A percentile compares a stretch with the other conserved stretches of the same genome.
Evolutionary conservation across 768 basidiomycete genomes (phyloP).

Genomic region (Lentinula guzmanii): DNA sequence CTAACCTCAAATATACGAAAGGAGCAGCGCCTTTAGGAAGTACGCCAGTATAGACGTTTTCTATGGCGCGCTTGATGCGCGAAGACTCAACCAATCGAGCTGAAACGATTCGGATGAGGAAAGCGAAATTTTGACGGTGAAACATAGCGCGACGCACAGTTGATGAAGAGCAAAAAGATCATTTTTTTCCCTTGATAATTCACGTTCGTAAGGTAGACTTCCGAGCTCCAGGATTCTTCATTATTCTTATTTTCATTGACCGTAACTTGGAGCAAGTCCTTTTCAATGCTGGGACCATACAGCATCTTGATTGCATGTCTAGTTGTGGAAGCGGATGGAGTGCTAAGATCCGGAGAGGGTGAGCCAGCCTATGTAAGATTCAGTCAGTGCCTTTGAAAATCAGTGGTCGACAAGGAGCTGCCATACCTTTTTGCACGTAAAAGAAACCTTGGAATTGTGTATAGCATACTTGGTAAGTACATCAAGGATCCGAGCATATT

Average conservation of each 20-base stretch:
- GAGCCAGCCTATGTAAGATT: slow-evolving; percentile 52
- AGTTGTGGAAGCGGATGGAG: slow-evolving; percentile 60
- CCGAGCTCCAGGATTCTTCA: slow-evolving; percentile 59
- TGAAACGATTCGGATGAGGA: slow-evolving; percentile 21
- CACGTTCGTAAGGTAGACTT: slow-evolving; percentile 75
- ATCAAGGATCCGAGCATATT: slow-evolving; percentile 87
- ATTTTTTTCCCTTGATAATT: slow-evolving; percentile 89
- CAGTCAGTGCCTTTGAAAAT: too few species aligned
- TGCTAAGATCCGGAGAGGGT: slow-evolving; percentile 73
- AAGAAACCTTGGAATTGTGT: slow-evolving; percentile 85
- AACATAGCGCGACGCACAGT: slow-evolving; percentile 59
- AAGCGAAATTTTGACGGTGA: slow-evolving; percentile 16
- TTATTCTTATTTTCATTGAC: slow-evolving; percentile 20
- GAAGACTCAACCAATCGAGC: slow-evolving; percentile 90
- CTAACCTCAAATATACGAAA: slow-evolving; percentile 89
- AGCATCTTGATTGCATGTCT: slow-evolving; percentile 69
- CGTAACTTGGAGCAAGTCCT: slow-evolving; percentile 56
- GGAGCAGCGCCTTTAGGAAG: slow-evolving; percentile 87
- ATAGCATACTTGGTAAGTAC: slow-evolving; percentile 91
- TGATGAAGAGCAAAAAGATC: slow-evolving; percentile 88
- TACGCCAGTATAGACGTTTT: slow-evolving; percentile 76
- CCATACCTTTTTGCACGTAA: slow-evolving; percentile 85
- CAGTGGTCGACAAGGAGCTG: not conserved
- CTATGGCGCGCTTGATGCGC: slow-evolving; percentile 82
- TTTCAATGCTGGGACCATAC: slow-evolving; percentile 77